phyloP scores from a whole-genome alignment of 306 rosid species.

The Sindora glabra region DNA sequence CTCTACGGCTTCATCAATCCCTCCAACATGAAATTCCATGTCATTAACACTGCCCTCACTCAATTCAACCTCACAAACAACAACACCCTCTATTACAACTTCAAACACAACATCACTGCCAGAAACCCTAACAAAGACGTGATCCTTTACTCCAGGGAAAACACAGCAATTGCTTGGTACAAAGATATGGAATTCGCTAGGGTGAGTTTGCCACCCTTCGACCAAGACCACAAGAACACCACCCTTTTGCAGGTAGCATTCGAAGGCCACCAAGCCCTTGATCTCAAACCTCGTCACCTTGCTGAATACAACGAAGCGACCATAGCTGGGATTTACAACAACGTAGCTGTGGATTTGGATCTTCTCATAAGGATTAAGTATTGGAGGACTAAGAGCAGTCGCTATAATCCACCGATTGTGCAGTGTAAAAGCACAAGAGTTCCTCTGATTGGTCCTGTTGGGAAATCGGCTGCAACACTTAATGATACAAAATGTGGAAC shows the following conservation, averaged over 20 bases:
- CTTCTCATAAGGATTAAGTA: constrained; percentile 4
- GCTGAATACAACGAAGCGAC: constrained; percentile 21
- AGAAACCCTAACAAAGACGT: constrained; percentile 20
- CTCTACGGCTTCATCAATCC: constrained; percentile 1
- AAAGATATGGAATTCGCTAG: neutral
- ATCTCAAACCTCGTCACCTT: neutral
- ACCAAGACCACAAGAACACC: constrained; percentile 32
- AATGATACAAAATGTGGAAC: constrained; percentile 2
- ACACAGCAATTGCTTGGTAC: constrained; percentile 18
- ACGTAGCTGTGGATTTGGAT: constrained; percentile 28
- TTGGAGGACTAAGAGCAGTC: neutral
- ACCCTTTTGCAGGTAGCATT: constrained; percentile 11
- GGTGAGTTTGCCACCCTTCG: constrained; percentile 20
- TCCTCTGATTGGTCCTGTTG: constrained; percentile 20
- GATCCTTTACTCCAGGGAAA: constrained; percentile 11
- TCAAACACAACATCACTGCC: constrained; percentile 17
- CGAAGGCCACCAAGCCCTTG: constrained; percentile 2
- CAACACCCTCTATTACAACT: constrained; percentile 17
- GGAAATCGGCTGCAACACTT: neutral
- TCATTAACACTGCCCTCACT: constrained; percentile 18
- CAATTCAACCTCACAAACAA: constrained; percentile 24
- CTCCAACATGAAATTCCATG: constrained; percentile 13
- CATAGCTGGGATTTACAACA: constrained; percentile 4
- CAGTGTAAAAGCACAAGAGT: constrained; percentile 21
- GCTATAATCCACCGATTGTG: constrained; percentile 6